These are phyloP conservation scores for Suhomyces kilbournensis DNA, from an alignment of 805 yeast genomes.

Conservation along the genomic window DNA sequence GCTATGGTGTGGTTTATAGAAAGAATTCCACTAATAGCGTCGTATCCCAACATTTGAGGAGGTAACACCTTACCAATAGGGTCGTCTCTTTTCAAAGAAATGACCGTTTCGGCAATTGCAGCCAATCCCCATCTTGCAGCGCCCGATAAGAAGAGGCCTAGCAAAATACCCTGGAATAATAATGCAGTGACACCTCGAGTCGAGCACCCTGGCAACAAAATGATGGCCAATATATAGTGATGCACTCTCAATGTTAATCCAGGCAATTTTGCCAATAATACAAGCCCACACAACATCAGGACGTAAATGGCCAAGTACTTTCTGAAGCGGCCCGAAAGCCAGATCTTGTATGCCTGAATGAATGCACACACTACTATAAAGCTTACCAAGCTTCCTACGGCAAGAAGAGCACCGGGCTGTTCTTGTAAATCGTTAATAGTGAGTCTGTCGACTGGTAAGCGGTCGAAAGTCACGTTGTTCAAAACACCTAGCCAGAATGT, in stretches of 20 bases:
- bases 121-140: slow-evolving; percentile 93
- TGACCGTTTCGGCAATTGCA: slow-evolving; percentile 75
- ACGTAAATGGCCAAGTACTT: slow-evolving; percentile 57
- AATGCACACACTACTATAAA: slow-evolving; percentile 51
- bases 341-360: slow-evolving; percentile 73
- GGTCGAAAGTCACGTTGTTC: slow-evolving; percentile 84
- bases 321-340: slow-evolving; percentile 72
- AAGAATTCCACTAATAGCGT: slow-evolving; percentile 28
- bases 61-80: slow-evolving; percentile 57
- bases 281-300: slow-evolving; percentile 40
- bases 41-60: slow-evolving; percentile 43
- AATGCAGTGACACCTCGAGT: slow-evolving; percentile 70
- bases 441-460: slow-evolving; percentile 83
- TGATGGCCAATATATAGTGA: slow-evolving; percentile 71
- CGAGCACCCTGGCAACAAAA: slow-evolving; percentile 80
- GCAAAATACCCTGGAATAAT: slow-evolving; percentile 76
- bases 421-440: slow-evolving; percentile 65
- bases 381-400: slow-evolving; percentile 51
- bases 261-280: slow-evolving; percentile 50
- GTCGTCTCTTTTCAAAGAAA: slow-evolving; percentile 67
- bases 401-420: slow-evolving; percentile 73
- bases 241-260: slow-evolving; percentile 76
- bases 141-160: slow-evolving; percentile 82
- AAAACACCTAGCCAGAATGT: slow-evolving; percentile 80
- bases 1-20: slow-evolving; percentile 30